These are phyloP conservation scores for Aspergillus panamensis DNA, from an alignment of 495 filamentous ascomycete species.

Conservation along the genomic window DNA sequence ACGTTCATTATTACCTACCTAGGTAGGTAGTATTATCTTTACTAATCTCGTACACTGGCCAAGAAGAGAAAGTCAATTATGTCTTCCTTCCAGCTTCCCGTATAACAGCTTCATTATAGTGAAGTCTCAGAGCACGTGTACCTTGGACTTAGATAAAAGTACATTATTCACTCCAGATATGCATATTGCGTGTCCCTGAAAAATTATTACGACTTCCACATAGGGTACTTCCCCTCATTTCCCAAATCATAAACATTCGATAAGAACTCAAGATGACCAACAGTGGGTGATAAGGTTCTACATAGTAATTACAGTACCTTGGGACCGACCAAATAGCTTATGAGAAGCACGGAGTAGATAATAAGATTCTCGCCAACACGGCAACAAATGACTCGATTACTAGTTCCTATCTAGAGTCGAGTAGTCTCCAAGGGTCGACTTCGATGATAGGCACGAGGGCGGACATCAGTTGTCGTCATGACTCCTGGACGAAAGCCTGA, in stretches of 20 bases:
- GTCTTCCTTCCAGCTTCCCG: no score
- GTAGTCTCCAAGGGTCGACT: neutral
- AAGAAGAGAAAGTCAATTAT: neutral
- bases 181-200: neutral
- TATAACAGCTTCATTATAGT: no score
- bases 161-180: no score
- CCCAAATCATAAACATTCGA: neutral
- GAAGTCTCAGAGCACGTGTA: no score
- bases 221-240: neutral
- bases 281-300: neutral
- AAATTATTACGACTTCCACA: neutral
- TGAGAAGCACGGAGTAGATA: neutral
- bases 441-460: neutral
- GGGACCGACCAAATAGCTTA: neutral
- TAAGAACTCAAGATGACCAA: neutral
- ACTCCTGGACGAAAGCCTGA: slow-evolving; percentile 4
- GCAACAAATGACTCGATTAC: slow-evolving; percentile 4
- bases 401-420: neutral
- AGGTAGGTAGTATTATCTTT: neutral
- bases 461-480: slow-evolving; percentile 5
- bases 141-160: no score
- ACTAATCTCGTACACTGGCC: neutral
- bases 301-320: neutral
- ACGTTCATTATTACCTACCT: neutral
- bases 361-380: neutral